Evolutionary conservation across 768 basidiomycete genomes (phyloP).

Genomic region (Daedaleopsis sinensis): DNA sequence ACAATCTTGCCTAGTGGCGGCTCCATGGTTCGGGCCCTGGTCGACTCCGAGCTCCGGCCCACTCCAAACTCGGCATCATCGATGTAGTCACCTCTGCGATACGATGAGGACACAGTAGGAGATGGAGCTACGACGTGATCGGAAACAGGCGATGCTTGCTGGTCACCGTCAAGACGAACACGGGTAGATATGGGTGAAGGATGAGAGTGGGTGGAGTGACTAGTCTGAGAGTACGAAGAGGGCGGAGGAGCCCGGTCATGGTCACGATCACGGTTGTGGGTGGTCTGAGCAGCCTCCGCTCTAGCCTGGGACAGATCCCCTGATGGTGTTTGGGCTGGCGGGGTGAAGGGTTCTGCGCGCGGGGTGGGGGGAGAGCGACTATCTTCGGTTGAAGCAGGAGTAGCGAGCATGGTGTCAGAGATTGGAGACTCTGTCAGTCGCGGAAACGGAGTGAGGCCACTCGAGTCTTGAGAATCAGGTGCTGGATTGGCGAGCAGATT

Average conservation of each 20-base stretch:
- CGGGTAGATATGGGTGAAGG: not conserved
- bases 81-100: conserved; percentile 21
- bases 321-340: not conserved
- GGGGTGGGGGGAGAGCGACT: conserved; percentile 7
- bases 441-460: conserved; percentile 13
- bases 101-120: not conserved
- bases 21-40: conserved; percentile 25
- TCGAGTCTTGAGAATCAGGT: conserved; percentile 3
- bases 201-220: not conserved
- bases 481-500: conserved; percentile 1
- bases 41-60: conserved; percentile 20
- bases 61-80: conserved; percentile 34
- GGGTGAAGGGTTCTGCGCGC: not conserved
- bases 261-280: not conserved
- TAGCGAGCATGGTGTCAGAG: conserved; percentile 1
- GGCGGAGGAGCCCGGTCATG: not conserved
- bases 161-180: not conserved
- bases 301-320: not conserved
- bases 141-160: not conserved
- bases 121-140: not conserved
- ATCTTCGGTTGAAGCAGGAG: conserved; percentile 7
- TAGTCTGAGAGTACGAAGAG: not conserved
- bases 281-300: not conserved
- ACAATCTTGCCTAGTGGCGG: conserved; percentile 27
- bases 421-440: conserved; percentile 19